Evolutionary conservation across 257 asterid genomes (phyloP).

Genomic region (Linderniella brevidens): DNA sequence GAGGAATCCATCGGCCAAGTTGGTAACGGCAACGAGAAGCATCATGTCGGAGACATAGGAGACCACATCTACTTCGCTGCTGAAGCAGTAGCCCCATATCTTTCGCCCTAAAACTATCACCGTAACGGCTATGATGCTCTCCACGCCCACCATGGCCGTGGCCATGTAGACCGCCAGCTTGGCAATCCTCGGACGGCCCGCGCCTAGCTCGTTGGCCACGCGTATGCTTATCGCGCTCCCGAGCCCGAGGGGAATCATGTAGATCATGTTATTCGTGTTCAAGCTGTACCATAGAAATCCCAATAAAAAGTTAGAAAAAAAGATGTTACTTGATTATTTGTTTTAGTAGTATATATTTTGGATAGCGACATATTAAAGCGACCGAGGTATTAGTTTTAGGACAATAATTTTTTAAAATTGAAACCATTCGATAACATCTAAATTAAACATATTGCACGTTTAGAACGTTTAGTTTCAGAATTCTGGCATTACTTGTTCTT

Average conservation of each 20-base stretch:
- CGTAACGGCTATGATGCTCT: conserved; percentile 29
- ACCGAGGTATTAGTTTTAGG: too few relatives aligned
- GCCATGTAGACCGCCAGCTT: conserved; percentile 39
- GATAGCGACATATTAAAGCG: too few relatives aligned
- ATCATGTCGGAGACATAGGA: conserved; percentile 41
- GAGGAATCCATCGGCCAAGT: conserved; percentile 39
- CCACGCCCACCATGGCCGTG: conserved; percentile 27
- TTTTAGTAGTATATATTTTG: too few relatives aligned
- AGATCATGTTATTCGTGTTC: conserved; percentile 36
- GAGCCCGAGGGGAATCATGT: conserved; percentile 66
- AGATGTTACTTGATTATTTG: too few relatives aligned
- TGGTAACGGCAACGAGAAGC: conserved; percentile 28
- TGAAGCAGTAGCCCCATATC: conserved; percentile 51
- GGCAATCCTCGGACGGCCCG: conserved; percentile 39
- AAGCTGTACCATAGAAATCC: conserved; percentile 19
- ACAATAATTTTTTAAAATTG: too few relatives aligned
- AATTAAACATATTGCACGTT: too few relatives aligned
- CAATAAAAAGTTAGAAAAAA: background rate
- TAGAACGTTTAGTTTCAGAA: too few relatives aligned
- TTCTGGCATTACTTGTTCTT: too few relatives aligned
- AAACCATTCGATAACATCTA: too few relatives aligned
- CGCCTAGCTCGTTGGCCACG: conserved; percentile 60
- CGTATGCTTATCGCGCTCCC: conserved; percentile 58
- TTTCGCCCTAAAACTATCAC: conserved; percentile 27
- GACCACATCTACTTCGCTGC: conserved; percentile 30